These are phyloP conservation scores for Vigna nakashimae DNA, from an alignment of 306 rosid genomes.

Conservation along the genomic window DNA sequence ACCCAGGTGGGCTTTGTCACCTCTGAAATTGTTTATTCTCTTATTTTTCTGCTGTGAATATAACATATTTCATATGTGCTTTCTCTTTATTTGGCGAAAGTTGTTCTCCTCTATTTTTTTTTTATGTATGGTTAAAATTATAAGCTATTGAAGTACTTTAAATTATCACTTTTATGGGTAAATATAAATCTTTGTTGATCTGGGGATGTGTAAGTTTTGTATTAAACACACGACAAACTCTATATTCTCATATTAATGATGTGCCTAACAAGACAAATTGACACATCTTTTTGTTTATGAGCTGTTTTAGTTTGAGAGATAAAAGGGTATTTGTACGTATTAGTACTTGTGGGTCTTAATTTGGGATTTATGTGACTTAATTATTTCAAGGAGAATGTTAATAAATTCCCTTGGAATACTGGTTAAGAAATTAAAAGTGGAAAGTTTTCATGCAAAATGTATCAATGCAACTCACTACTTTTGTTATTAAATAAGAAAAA, in stretches of 20 bases:
- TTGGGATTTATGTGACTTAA: not conserved
- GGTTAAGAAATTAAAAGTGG: not conserved
- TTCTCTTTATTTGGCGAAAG: slow-evolving; percentile 2
- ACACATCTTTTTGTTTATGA: not conserved
- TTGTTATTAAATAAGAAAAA: no score
- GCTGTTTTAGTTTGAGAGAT: slow-evolving; percentile 6
- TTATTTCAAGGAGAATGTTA: not conserved
- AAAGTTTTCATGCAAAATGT: not conserved
- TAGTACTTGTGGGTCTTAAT: not conserved
- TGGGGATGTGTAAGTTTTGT: slow-evolving; percentile 12
- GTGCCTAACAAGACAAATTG: slow-evolving; percentile 14
- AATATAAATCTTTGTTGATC: slow-evolving; percentile 2
- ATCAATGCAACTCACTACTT: not conserved
- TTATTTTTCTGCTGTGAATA: not conserved
- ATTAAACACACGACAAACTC: not conserved
- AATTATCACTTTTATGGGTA: not conserved
- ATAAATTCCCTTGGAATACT: not conserved
- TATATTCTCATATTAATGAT: not conserved
- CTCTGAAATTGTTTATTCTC: not conserved
- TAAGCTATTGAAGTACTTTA: not conserved
- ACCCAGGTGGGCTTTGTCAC: not conserved
- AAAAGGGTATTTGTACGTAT: slow-evolving; percentile 15
- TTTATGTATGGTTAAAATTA: not conserved
- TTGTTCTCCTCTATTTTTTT: not conserved
- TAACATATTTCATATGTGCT: slow-evolving; percentile 1